These are phyloP conservation scores for Ricinus communis DNA, from an alignment of 345 rosid genomes.

Conservation along the genomic window DNA sequence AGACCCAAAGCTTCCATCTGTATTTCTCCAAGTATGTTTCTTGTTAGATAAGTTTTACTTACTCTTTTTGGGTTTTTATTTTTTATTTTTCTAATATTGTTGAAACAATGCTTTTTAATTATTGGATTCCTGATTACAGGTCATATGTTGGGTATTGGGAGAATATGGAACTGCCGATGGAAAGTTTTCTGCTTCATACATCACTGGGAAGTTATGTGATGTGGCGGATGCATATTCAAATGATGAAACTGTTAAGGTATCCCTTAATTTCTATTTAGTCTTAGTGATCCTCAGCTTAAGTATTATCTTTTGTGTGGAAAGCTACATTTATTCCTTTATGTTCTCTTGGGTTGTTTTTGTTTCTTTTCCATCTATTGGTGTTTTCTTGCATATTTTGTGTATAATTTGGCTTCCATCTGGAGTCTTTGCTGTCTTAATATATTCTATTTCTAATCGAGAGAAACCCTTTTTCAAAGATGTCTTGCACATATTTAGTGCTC, in stretches of 20 bases:
- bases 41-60: slow-evolving; percentile 16
- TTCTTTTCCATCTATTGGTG: not conserved
- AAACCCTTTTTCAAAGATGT: not conserved
- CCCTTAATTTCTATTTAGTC: not conserved
- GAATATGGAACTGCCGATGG: slow-evolving; percentile 92
- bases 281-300: not conserved
- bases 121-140: slow-evolving; percentile 49
- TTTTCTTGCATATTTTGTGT: not conserved
- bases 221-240: slow-evolving; percentile 93
- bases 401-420: not conserved
- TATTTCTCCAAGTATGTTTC: slow-evolving; percentile 76
- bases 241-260: slow-evolving; percentile 93
- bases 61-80: not conserved
- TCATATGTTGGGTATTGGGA: slow-evolving; percentile 97
- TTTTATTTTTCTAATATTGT: slow-evolving; percentile 3
- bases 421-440: not conserved
- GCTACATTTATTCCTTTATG: not conserved
- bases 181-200: slow-evolving; percentile 75
- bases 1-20: slow-evolving; percentile 96
- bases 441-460: not conserved
- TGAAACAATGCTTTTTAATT: not conserved
- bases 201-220: slow-evolving; percentile 89
- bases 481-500: not conserved
- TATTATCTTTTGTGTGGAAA: not conserved
- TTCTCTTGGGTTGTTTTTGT: not conserved